Percentiles rank a stretch among this genome's conserved stretches.
Conservation (phyloP, 495 filamentous ascomycete species). For the Massariosphaeria phaeospora region DNA sequence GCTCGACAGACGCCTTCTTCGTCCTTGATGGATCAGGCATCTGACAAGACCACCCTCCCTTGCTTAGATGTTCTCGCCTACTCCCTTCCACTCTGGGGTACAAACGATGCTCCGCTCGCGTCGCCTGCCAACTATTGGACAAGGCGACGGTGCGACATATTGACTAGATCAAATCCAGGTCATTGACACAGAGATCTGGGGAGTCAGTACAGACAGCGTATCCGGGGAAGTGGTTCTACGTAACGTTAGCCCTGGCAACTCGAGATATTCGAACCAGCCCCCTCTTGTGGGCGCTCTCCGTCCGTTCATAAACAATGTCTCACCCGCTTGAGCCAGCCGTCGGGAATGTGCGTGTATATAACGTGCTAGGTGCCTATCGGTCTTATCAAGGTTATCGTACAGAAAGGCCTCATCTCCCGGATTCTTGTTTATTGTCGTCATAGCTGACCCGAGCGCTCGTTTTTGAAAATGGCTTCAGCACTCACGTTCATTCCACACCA, state of each 20-base stretch:
- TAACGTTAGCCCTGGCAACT: conserved; percentile 25
- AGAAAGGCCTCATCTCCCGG: background rate
- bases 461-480: conserved; percentile 10
- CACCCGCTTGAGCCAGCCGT: conserved; percentile 21
- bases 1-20: conserved; percentile 23
- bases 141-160: conserved; percentile 3
- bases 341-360: conserved; percentile 27
- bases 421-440: conserved; percentile 4
- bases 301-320: conserved; percentile 26
- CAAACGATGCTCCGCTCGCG: background rate
- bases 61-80: conserved; percentile 16
- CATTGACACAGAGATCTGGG: conserved; percentile 8
- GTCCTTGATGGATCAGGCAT: conserved; percentile 3
- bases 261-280: conserved; percentile 19
- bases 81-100: conserved; percentile 4
- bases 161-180: background rate
- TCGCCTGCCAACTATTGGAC: conserved; percentile 4
- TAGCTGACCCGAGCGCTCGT: background rate
- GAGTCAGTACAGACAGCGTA: conserved; percentile 2
- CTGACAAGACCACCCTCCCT: conserved; percentile 22
- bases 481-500: conserved; percentile 16
- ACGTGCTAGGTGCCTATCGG: conserved; percentile 9
- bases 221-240: conserved; percentile 20
- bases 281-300: background rate
- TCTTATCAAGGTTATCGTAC: conserved; percentile 25